Conservation (phyloP, 495 filamentous ascomycete species). For the Aspergillus saccharolyticus region DNA sequence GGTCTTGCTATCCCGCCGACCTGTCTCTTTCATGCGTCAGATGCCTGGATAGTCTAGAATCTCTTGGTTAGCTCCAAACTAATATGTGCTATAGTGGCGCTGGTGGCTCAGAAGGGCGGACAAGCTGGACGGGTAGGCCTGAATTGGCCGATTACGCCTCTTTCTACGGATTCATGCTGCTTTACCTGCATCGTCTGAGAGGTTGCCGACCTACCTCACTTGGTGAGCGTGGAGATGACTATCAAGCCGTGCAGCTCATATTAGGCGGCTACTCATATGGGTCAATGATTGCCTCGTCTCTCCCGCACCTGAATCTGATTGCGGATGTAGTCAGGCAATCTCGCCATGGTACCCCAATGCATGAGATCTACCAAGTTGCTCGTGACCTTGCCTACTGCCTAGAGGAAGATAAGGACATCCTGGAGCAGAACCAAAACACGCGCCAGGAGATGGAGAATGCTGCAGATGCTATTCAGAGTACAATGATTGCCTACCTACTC, state of each 20-base stretch:
- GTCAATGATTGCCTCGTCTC: slow-evolving; percentile 67
- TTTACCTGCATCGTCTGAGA: slow-evolving; percentile 55
- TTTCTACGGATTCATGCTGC: slow-evolving; percentile 68
- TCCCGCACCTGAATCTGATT: slow-evolving; percentile 58
- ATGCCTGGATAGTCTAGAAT: not conserved
- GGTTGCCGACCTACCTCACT: not conserved
- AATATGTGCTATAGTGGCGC: slow-evolving; percentile 58
- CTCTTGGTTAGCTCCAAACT: not conserved
- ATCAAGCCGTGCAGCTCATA: slow-evolving; percentile 35
- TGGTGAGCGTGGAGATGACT: not conserved
- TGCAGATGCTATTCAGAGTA: slow-evolving; percentile 12
- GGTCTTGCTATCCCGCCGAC: not conserved
- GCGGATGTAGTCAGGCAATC: slow-evolving; percentile 52
- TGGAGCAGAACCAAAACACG: not conserved
- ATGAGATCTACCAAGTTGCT: slow-evolving; percentile 65
- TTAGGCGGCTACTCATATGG: slow-evolving; percentile 91
- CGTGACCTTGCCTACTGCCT: slow-evolving; percentile 54
- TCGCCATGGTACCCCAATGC: slow-evolving; percentile 45
- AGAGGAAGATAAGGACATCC: slow-evolving; percentile 24
- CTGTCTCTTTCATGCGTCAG: not conserved
- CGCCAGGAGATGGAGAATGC: not conserved
- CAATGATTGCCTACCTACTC: slow-evolving; percentile 62
- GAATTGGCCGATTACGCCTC: slow-evolving; percentile 79
- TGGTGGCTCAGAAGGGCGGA: slow-evolving; percentile 64
- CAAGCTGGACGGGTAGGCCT: slow-evolving; percentile 77